A percentile compares a stretch with the other conserved stretches of the same genome.
Evolutionary conservation across 352 stramenopile species (phyloP).

Genomic region (Thraustotheca clavata): DNA sequence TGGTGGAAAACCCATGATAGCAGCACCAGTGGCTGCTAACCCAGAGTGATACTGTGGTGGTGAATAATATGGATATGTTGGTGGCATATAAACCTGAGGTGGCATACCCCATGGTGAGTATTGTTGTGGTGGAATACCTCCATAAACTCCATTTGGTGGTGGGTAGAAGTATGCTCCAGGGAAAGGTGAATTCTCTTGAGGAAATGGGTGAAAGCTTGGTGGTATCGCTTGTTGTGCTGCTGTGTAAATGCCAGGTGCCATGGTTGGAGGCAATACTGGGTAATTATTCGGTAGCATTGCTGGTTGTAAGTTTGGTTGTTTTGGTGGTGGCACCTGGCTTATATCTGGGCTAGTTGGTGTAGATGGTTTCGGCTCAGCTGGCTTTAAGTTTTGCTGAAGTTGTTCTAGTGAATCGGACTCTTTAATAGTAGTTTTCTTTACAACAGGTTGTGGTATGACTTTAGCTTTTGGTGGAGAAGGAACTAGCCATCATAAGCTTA

Average conservation of each 20-base stretch:
- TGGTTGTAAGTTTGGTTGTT: background rate
- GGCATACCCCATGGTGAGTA: background rate
- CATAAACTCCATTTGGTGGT: too few species aligned
- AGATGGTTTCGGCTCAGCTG: background rate
- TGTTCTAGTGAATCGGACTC: background rate
- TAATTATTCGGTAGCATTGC: background rate
- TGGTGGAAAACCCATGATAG: conserved; percentile 18
- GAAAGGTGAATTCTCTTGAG: background rate
- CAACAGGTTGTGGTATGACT: too few species aligned
- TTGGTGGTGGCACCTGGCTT: background rate
- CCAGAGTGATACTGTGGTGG: conserved; percentile 6
- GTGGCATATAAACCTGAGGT: too few species aligned
- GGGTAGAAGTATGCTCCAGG: background rate
- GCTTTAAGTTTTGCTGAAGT: background rate
- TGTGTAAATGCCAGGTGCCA: background rate
- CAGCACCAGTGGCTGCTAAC: conserved; percentile 1
- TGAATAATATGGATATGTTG: background rate
- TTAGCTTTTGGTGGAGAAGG: too few species aligned
- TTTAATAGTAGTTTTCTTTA: too few species aligned
- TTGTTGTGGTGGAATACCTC: background rate
- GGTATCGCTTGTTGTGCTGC: background rate
- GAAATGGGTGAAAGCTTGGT: background rate
- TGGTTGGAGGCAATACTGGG: background rate
- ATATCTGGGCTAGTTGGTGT: too few species aligned
- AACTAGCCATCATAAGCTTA: too few species aligned